phyloP scores from a whole-genome alignment of 1,284 basidiomycete species.

The Mycena citricolor region DNA sequence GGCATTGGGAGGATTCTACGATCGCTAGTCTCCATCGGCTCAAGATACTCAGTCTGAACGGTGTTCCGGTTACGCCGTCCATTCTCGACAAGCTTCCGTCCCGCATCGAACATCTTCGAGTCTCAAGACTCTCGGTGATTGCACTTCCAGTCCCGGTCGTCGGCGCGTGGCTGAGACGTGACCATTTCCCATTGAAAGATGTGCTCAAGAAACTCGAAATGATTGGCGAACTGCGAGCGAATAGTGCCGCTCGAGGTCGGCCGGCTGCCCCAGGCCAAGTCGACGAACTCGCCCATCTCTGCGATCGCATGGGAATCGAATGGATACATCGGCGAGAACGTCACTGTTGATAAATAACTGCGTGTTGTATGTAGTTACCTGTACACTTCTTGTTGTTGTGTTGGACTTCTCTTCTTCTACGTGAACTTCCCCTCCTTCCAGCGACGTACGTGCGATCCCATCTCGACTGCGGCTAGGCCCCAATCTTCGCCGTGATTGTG shows the following conservation, averaged over 20 bases:
- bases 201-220: conserved; percentile 13
- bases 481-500: conserved; percentile 98
- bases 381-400: neutral
- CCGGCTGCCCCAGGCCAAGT: conserved; percentile 6
- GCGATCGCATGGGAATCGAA: conserved; percentile 6
- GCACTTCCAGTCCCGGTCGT: conserved; percentile 6
- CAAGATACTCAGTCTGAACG: conserved; percentile 11
- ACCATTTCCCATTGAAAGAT: conserved; percentile 6
- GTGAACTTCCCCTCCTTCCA: conserved; percentile 79
- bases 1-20: conserved; percentile 14
- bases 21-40: conserved; percentile 8
- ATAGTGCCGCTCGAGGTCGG: neutral
- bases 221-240: conserved; percentile 4
- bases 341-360: too few species aligned
- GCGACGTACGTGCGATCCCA: conserved; percentile 69
- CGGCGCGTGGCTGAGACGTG: conserved; percentile 11
- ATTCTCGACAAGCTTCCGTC: conserved; percentile 13
- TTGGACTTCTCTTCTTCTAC: conserved; percentile 19
- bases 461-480: conserved; percentile 93
- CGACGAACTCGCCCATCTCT: conserved; percentile 8
- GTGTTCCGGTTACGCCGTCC: conserved; percentile 9
- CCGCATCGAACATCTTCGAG: conserved; percentile 14
- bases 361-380: too few species aligned
- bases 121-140: neutral
- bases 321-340: conserved; percentile 5